A percentile compares a stretch with the other conserved stretches of the same genome.
These are phyloP conservation scores for Beauveria rudraprayagi DNA, from an alignment of 2,329 filamentous ascomycete genomes.

Conservation along the genomic window DNA sequence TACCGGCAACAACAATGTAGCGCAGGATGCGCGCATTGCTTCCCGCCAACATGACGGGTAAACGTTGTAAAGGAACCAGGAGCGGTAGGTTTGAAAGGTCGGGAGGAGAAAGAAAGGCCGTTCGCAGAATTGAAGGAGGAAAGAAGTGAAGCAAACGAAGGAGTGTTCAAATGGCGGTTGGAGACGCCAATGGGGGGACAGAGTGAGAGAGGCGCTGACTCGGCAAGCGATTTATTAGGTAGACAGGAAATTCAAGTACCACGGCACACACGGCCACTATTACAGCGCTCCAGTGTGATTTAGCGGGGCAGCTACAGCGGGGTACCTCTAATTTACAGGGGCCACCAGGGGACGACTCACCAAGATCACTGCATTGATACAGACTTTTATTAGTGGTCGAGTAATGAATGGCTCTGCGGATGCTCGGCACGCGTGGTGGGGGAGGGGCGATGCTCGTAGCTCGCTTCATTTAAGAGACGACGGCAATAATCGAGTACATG, in stretches of 20 bases:
- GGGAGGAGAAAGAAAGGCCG: background rate
- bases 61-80: background rate
- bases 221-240: background rate
- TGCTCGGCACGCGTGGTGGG: background rate
- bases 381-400: background rate
- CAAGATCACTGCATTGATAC: background rate
- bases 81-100: background rate
- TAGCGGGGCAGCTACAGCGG: background rate
- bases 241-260: no score
- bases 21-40: slow-evolving; percentile 67
- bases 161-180: background rate
- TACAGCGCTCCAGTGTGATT: background rate
- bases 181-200: background rate
- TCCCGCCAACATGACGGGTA: slow-evolving; percentile 45
- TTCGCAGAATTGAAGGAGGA: background rate
- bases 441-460: no score
- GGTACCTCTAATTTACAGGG: background rate
- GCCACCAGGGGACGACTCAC: background rate
- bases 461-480: no score
- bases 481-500: no score
- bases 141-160: background rate
- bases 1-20: slow-evolving; percentile 73
- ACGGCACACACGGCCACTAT: background rate
- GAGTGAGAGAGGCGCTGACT: background rate
- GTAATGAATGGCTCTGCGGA: background rate